Evolutionary conservation across 768 basidiomycete species (phyloP).

Genomic region (Mycena galericulata): DNA sequence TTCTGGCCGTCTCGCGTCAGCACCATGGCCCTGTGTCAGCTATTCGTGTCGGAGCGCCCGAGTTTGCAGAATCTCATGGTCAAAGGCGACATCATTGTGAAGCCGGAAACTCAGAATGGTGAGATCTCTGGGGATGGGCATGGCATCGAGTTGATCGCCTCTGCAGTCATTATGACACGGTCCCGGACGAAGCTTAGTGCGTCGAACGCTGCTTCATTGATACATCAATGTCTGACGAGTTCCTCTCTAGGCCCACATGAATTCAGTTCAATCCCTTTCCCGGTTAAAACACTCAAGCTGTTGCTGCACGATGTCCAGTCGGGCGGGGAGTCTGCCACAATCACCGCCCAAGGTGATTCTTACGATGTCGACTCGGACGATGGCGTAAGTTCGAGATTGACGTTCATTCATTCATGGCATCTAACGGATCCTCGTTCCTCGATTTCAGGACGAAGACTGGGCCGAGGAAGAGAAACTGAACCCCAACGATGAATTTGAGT

Average conservation of each 20-base stretch:
- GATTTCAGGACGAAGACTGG: conserved; percentile 89
- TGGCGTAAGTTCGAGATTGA: conserved; percentile 59
- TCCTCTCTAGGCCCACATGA: conserved; percentile 77
- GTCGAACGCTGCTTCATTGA: conserved; percentile 42
- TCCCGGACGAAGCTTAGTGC: conserved; percentile 89
- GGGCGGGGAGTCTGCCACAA: conserved; percentile 77
- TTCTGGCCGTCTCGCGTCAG: conserved; percentile 93
- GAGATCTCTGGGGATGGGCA: conserved; percentile 43
- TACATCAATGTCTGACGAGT: conserved; percentile 34
- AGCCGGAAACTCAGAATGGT: conserved; percentile 85
- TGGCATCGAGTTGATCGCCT: conserved; percentile 18
- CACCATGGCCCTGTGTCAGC: conserved; percentile 81
- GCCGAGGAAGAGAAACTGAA: conserved; percentile 83
- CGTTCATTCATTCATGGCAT: conserved; percentile 4
- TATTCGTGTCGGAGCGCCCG: conserved; percentile 76
- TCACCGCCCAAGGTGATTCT: conserved; percentile 65
- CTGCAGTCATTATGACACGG: conserved; percentile 94
- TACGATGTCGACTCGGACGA: conserved; percentile 81
- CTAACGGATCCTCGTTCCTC: conserved; percentile 19
- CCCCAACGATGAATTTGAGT: conserved; percentile 80
- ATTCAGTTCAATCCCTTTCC: conserved; percentile 89
- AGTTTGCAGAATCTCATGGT: conserved; percentile 78
- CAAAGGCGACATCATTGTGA: conserved; percentile 93
- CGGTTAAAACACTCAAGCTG: conserved; percentile 92
- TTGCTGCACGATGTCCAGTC: conserved; percentile 87